A percentile compares a stretch with the other conserved stretches of the same genome.
These are phyloP conservation scores for Candida maris DNA, from an alignment of 805 yeast genomes.

Conservation along the genomic window DNA sequence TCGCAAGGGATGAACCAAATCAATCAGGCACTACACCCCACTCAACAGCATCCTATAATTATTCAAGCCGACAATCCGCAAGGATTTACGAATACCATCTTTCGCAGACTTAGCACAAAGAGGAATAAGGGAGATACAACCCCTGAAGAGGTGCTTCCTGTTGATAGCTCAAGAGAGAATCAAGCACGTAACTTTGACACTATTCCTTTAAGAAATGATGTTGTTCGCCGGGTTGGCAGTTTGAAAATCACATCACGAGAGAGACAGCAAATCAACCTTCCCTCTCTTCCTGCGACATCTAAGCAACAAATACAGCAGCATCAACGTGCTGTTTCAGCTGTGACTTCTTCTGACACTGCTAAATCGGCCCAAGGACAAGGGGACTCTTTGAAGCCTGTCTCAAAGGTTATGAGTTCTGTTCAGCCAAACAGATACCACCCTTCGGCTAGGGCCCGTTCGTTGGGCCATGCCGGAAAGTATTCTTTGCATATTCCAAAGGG, in stretches of 20 bases:
- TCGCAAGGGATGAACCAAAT: conserved; percentile 11
- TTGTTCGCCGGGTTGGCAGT: conserved; percentile 57
- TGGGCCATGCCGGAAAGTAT: conserved; percentile 74
- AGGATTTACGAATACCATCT: conserved; percentile 25
- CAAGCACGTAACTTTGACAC: conserved; percentile 14
- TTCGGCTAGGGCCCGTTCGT: conserved; percentile 82
- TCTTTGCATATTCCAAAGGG: conserved; percentile 38
- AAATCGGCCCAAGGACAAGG: conserved; percentile 7
- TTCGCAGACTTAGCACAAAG: conserved; percentile 34
- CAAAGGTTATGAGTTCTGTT: conserved; percentile 29
- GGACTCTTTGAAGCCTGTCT: conserved; percentile 7
- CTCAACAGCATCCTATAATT: conserved; percentile 13
- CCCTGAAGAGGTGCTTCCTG: conserved; percentile 19
- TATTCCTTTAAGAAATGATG: conserved; percentile 17
- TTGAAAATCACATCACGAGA: conserved; percentile 59
- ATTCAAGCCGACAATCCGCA: conserved; percentile 11
- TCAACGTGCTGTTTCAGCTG: conserved; percentile 38
- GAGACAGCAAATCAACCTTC: conserved; percentile 34
- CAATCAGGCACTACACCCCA: conserved; percentile 11
- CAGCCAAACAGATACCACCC: conserved; percentile 52
- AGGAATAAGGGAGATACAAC: conserved; percentile 15
- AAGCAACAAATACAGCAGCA: conserved; percentile 29
- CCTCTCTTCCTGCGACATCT: conserved; percentile 29
- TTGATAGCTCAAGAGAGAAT: conserved; percentile 8
- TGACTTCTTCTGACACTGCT: conserved; percentile 35